A percentile compares a stretch with the other conserved stretches of the same genome.
These are phyloP conservation scores for Calonectria pauciramosa DNA, from an alignment of 2,329 filamentous ascomycete species.

Conservation along the genomic window DNA sequence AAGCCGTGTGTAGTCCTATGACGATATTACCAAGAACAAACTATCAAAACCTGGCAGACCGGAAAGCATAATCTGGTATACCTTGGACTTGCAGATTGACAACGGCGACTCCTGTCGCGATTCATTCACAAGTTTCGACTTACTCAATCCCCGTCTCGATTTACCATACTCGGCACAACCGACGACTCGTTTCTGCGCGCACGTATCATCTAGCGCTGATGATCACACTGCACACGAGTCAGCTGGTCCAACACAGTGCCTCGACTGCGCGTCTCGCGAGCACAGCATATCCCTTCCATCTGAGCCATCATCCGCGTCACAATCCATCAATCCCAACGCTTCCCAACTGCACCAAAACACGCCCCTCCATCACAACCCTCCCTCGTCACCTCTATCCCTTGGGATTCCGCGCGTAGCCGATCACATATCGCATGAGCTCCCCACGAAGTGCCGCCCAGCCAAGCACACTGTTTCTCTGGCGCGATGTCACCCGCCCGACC, in stretches of 20 bases:
- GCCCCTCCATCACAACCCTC: neutral
- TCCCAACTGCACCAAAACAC: neutral
- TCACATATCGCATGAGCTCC: neutral
- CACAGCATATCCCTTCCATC: neutral
- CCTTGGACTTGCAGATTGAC: neutral
- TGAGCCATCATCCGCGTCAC: neutral
- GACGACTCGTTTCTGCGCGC: neutral
- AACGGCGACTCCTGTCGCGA: too few species aligned
- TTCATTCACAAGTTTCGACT: neutral
- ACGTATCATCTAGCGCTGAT: neutral
- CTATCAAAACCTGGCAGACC: neutral
- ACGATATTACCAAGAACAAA: neutral
- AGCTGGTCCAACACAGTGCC: constrained; percentile 5
- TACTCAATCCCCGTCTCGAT: neutral
- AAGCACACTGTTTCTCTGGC: neutral
- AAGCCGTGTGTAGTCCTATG: neutral
- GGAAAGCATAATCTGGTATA: neutral
- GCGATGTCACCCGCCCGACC: constrained; percentile 2
- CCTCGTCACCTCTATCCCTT: neutral
- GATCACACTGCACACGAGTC: constrained; percentile 1
- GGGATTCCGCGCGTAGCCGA: neutral
- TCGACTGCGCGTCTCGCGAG: neutral
- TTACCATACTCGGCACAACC: neutral
- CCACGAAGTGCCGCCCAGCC: neutral
- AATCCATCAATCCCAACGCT: neutral